A percentile compares a stretch with the other conserved stretches of the same genome.
Evolutionary conservation across 352 stramenopile genomes (phyloP).

Genomic region (Globisporangium orthogonon): DNA sequence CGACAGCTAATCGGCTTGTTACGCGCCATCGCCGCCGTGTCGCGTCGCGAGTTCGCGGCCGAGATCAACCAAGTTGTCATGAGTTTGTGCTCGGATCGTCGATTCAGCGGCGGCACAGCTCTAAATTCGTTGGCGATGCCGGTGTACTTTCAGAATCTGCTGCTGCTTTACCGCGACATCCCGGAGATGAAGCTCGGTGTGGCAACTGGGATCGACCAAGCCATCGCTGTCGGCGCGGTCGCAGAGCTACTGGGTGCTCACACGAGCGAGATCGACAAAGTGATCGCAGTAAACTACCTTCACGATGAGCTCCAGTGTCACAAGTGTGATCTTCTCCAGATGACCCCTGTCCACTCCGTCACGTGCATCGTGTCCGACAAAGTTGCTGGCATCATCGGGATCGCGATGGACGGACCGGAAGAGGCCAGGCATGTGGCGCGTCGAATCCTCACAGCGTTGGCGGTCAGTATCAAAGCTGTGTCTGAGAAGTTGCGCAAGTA

Average conservation of each 20-base stretch:
- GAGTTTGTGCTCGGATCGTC: neutral
- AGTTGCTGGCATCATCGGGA: neutral
- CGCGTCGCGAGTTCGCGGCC: neutral
- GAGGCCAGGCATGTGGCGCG: neutral
- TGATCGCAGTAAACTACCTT: neutral
- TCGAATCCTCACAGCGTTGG: neutral
- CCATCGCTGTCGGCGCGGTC: neutral
- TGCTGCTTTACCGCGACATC: neutral
- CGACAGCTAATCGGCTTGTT: neutral
- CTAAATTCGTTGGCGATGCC: neutral
- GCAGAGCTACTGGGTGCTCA: neutral
- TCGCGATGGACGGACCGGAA: neutral
- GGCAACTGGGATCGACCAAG: neutral
- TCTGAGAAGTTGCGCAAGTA: neutral
- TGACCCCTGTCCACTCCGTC: neutral
- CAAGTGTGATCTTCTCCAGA: neutral
- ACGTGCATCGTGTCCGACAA: neutral
- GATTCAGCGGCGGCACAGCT: neutral
- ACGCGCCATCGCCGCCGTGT: neutral
- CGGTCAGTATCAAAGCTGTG: neutral
- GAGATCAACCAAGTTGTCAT: neutral
- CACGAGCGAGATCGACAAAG: neutral
- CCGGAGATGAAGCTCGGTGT: neutral
- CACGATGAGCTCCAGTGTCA: neutral
- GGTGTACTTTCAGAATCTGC: neutral